Conservation (phyloP, 768 basidiomycete genomes). For the Asterophora parasitica region DNA sequence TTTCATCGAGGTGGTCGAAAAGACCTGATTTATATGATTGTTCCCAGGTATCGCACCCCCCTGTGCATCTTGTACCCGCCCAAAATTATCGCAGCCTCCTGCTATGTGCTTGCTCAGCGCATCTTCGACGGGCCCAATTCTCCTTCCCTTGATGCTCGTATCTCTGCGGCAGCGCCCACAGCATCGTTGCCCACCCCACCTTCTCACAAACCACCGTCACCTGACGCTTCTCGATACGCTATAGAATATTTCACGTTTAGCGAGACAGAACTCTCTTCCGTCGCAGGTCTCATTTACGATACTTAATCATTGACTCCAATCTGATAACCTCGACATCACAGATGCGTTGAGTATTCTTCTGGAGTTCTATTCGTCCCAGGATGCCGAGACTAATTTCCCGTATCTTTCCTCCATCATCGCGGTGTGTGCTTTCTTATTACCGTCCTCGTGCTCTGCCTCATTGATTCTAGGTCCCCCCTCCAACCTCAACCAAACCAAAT, state of each 20-base stretch:
- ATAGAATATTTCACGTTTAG: constrained; percentile 63
- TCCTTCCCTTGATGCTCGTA: constrained; percentile 67
- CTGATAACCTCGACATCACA: constrained; percentile 24
- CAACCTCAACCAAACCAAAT: constrained; percentile 26
- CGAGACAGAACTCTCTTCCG: constrained; percentile 49
- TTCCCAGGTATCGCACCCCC: constrained; percentile 68
- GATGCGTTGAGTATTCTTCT: constrained; percentile 63
- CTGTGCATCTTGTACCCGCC: constrained; percentile 68
- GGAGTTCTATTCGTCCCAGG: constrained; percentile 70
- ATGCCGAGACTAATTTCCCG: constrained; percentile 38
- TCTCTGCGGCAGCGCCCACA: constrained; percentile 66
- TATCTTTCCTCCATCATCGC: constrained; percentile 46
- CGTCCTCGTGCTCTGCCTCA: constrained; percentile 6
- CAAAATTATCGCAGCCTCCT: constrained; percentile 70
- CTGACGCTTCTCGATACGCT: constrained; percentile 63
- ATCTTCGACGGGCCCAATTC: constrained; percentile 70
- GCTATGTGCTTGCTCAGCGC: constrained; percentile 72
- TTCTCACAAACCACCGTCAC: constrained; percentile 67
- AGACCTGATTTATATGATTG: constrained; percentile 9
- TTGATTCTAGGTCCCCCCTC: constrained; percentile 42
- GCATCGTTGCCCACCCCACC: constrained; percentile 79
- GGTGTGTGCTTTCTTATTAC: constrained; percentile 34
- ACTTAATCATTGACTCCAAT: not conserved
- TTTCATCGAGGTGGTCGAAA: constrained; percentile 2
- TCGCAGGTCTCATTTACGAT: constrained; percentile 48